These are phyloP conservation scores for Cryptococcus neoformans DNA, from an alignment of 1,284 basidiomycete genomes.

Conservation along the genomic window DNA sequence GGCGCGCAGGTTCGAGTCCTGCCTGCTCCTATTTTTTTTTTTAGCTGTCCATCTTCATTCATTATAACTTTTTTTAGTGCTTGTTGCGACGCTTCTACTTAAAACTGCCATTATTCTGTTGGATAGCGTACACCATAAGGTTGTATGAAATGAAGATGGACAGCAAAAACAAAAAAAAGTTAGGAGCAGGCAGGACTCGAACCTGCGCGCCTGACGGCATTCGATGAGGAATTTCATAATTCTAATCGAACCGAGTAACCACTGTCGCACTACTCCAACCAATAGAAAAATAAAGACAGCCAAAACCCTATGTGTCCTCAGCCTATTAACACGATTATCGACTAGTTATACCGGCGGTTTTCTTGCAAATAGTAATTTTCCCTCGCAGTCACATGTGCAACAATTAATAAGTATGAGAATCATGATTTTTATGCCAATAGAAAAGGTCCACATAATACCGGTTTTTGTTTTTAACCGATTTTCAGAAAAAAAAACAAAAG, in stretches of 20 bases:
- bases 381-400: background rate
- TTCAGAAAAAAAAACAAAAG: background rate
- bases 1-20: constrained; percentile 11
- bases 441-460: background rate
- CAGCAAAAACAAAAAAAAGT: background rate
- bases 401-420: background rate
- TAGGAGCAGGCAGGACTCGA: constrained; percentile 8
- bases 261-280: constrained; percentile 3
- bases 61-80: background rate
- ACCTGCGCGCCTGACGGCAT: constrained; percentile 11
- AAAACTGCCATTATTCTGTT: no score
- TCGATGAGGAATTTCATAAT: constrained; percentile 2
- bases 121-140: no score
- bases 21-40: constrained; percentile 2
- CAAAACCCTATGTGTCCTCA: background rate
- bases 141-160: no score
- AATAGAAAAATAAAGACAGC: background rate
- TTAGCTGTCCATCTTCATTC: background rate
- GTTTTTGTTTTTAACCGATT: background rate
- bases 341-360: background rate
- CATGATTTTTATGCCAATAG: background rate
- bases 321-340: background rate
- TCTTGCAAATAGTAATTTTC: background rate
- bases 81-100: no score
- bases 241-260: constrained; percentile 9